Base-by-base conservation (phyloP, 495 filamentous ascomycete genomes). In the Darksidea phi region DNA sequence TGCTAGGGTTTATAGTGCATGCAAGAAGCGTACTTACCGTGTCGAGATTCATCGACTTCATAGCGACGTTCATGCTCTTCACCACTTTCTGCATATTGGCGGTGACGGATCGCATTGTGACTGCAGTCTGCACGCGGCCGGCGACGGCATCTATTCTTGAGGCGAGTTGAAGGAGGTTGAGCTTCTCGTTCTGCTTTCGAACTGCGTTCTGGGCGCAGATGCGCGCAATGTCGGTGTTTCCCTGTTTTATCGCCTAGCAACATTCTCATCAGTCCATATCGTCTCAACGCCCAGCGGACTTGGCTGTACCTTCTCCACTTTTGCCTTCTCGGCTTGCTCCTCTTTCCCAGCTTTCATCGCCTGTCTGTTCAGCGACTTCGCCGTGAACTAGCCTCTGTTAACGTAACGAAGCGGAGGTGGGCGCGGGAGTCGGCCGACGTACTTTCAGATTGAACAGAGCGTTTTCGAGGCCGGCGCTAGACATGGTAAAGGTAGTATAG, bases 151-250 rank as follows among this genome's bases (percentile, higher is more conserved):
- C 84, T 63, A 87, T 84, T 21, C 84, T 67, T 15, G 78, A 81
- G 11, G 73, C 84, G 15, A 87, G 74, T 6, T 80, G 71, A 23
- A 87, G 76, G 18, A 87, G 81, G 67, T 87, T 84, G 58, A 86
- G 69, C 45, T 83, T 78, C 66, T 87, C 84, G 69, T 86, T 89
- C 63, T 84, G 80, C 76, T 93, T 90, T 4, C 89, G 86, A 51
- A 88, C 88, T 42, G 88, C 87, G 71, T 91, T 91, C 71, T 91
- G 87, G n/a, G 84, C 84, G 72, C 91, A 90, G 71, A 91, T 86
- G 67, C 88, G 87, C 23, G 86, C 87, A 55, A 89, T 91, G 67
- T 92, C 89, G 71, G 83, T 73, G 79, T 87, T 77, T 78, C 83
- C 77, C 76, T 82, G 76, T 68, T 82, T 79, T 72, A 86, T 82